A percentile compares a stretch with the other conserved stretches of the same genome.
phyloP scores from a whole-genome alignment of 768 basidiomycete species.

The Rhodotorula paludigena region DNA sequence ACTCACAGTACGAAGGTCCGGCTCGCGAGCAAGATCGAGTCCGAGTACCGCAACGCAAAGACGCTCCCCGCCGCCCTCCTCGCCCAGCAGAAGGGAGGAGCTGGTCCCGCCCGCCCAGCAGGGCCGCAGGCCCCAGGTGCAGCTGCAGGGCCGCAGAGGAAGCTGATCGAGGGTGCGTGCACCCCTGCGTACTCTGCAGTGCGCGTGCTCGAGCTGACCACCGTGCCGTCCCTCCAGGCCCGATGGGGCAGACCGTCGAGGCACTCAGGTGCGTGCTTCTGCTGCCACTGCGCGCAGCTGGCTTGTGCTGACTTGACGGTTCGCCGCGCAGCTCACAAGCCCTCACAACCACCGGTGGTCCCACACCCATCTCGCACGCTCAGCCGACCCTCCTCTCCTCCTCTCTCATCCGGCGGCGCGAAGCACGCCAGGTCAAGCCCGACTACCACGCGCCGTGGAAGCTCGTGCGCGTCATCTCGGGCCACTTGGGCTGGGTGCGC shows the following conservation, averaged over 20 bases:
- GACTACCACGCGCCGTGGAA: conserved; percentile 96
- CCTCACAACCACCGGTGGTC: conserved; percentile 16
- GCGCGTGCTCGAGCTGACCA: too few species aligned
- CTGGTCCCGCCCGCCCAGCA: conserved; percentile 63
- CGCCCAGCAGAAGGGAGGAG: conserved; percentile 72
- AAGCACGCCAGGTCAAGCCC: conserved; percentile 86
- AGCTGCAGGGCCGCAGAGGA: conserved; percentile 18
- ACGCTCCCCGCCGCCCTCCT: conserved; percentile 74
- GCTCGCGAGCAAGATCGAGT: conserved; percentile 75
- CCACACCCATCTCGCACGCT: conserved; percentile 32
- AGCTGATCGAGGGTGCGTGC: conserved; percentile 49
- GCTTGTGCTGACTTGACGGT: not conserved
- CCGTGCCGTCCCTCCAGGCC: conserved; percentile 8
- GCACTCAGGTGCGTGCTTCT: conserved; percentile 7
- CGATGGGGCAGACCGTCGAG: conserved; percentile 34
- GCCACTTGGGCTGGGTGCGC: conserved; percentile 96
- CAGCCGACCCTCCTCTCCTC: conserved; percentile 61
- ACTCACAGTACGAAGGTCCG: conserved; percentile 46
- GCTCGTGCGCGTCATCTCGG: conserved; percentile 90
- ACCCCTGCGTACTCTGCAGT: not conserved
- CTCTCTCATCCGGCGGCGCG: conserved; percentile 86
- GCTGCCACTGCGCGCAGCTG: not conserved
- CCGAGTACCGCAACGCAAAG: conserved; percentile 83
- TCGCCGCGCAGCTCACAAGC: conserved; percentile 25
- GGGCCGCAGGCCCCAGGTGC: conserved; percentile 5